Percentiles rank a stretch among this genome's conserved stretches.
Conservation (phyloP, 2,329 filamentous ascomycete genomes). For the Sclerotinia sclerotiorum region DNA sequence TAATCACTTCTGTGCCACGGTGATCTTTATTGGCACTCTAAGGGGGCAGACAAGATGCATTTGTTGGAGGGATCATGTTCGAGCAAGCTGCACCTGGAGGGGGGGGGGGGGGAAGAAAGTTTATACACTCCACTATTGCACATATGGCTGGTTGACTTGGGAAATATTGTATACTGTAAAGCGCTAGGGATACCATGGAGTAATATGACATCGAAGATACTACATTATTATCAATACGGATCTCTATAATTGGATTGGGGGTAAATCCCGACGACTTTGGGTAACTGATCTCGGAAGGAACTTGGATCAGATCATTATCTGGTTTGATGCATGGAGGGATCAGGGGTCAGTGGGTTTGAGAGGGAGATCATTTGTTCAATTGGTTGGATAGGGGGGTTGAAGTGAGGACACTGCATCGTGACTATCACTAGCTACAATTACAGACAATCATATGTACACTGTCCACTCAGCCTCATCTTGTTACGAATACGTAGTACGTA, state of each 20-base stretch:
- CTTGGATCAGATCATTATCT: slow-evolving; percentile 3
- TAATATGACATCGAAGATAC: not conserved
- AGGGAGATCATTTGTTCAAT: too few relatives aligned
- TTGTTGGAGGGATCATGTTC: not conserved
- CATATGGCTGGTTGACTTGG: not conserved
- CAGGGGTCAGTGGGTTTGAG: not conserved
- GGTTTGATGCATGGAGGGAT: not conserved
- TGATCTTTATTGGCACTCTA: not conserved
- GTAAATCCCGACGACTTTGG: not conserved
- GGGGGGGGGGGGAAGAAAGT: too few relatives aligned
- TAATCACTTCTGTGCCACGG: not conserved
- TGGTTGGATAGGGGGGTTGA: not conserved
- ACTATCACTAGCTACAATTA: too few relatives aligned
- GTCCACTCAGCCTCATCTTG: too few relatives aligned
- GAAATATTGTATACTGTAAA: not conserved
- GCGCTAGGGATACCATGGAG: not conserved
- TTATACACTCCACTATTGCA: not conserved
- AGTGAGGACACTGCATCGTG: not conserved
- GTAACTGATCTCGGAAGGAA: not conserved
- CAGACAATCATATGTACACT: too few relatives aligned
- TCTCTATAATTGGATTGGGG: not conserved
- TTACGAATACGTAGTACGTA: too few relatives aligned
- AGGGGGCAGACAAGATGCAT: not conserved
- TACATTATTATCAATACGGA: not conserved
- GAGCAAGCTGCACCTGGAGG: not conserved